Evolutionary conservation across 805 yeast genomes (phyloP).

Genomic region (Wickerhamiella shivajii): DNA sequence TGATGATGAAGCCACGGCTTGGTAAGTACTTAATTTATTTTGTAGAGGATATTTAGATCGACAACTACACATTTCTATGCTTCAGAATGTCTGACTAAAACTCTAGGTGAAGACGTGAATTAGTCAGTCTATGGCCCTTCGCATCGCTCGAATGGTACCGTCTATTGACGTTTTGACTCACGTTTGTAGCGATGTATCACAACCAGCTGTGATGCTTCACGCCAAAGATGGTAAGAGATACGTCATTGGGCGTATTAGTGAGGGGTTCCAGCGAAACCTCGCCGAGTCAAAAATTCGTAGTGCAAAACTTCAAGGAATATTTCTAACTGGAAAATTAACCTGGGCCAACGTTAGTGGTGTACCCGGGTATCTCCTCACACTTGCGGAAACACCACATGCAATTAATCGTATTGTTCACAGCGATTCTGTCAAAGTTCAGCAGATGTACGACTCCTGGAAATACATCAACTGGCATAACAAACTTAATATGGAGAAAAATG

Average conservation of each 20-base stretch:
- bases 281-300: slow-evolving; percentile 45
- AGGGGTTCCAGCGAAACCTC: slow-evolving; percentile 70
- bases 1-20: too few species aligned
- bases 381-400: slow-evolving; percentile 44
- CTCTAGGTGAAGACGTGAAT: not conserved
- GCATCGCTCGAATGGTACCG: slow-evolving; percentile 18
- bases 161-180: slow-evolving; percentile 24
- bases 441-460: slow-evolving; percentile 68
- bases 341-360: slow-evolving; percentile 85
- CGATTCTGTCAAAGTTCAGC: slow-evolving; percentile 35
- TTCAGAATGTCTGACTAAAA: too few species aligned
- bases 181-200: slow-evolving; percentile 33
- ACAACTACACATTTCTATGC: too few species aligned
- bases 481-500: slow-evolving; percentile 38
- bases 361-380: slow-evolving; percentile 75
- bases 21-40: too few species aligned
- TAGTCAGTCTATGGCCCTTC: not conserved
- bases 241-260: slow-evolving; percentile 67
- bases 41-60: too few species aligned
- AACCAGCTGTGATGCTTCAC: slow-evolving; percentile 34
- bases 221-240: slow-evolving; percentile 39
- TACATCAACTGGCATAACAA: slow-evolving; percentile 63
- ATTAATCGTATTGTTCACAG: slow-evolving; percentile 21
- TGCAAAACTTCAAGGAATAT: slow-evolving; percentile 47
- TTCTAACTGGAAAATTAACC: slow-evolving; percentile 59